Percentiles rank a stretch among this genome's conserved stretches.
phyloP scores from a whole-genome alignment of 768 basidiomycete genomes.

The Russula sp. region DNA sequence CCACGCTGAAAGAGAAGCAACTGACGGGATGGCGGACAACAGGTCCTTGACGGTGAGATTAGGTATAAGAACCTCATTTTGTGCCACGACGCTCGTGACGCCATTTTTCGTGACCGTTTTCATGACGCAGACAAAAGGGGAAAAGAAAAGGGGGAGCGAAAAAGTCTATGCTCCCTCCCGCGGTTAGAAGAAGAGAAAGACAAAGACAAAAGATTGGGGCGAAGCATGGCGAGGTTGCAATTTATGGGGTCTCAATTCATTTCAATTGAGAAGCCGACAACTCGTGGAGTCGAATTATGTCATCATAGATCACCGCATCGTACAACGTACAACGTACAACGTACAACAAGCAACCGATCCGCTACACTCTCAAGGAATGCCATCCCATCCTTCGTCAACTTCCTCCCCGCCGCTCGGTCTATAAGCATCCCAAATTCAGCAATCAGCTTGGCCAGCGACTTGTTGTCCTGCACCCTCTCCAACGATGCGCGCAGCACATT shows the following conservation, averaged over 20 bases:
- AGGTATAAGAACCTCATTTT: constrained; percentile 62
- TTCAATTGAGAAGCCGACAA: background rate
- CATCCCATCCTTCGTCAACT: constrained; percentile 73
- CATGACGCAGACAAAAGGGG: constrained; percentile 6
- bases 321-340: no score
- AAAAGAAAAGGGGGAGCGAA: background rate
- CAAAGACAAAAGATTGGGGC: background rate
- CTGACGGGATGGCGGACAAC: constrained; percentile 75
- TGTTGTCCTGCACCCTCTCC: constrained; percentile 41
- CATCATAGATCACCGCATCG: background rate
- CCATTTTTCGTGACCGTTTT: constrained; percentile 20
- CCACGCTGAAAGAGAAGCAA: constrained; percentile 19
- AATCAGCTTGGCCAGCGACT: constrained; percentile 55
- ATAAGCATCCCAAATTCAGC: constrained; percentile 65
- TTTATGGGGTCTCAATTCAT: background rate
- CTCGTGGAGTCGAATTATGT: background rate
- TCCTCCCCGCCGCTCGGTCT: constrained; percentile 58
- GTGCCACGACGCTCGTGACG: constrained; percentile 34
- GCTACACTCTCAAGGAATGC: constrained; percentile 59
- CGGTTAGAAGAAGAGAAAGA: background rate
- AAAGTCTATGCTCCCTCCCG: background rate
- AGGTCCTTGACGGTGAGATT: constrained; percentile 85
- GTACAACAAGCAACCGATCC: constrained; percentile 40
- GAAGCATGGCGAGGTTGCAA: background rate
- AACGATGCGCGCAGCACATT: constrained; percentile 53